Evolutionary conservation across 2,329 filamentous ascomycete species (phyloP).

Genomic region (Fonsecaea pedrosoi): DNA sequence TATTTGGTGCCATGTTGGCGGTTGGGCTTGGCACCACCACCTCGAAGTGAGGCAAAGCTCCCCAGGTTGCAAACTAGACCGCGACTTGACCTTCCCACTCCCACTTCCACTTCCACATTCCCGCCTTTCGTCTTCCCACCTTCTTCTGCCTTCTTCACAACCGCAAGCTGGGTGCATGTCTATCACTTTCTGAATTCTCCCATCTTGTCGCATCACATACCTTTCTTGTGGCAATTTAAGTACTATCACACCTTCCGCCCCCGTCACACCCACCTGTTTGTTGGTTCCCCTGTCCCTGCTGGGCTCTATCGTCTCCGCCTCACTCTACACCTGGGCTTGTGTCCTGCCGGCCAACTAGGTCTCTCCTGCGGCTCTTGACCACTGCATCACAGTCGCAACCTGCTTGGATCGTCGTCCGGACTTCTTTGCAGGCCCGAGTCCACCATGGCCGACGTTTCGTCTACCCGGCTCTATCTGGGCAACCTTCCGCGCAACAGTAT

Average conservation of each 20-base stretch:
- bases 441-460: constrained; percentile 82
- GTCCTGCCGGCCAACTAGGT: constrained; percentile 1
- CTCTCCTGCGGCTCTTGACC: constrained; percentile 9
- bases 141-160: neutral
- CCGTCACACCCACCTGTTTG: neutral
- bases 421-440: constrained; percentile 7
- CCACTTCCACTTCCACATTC: neutral
- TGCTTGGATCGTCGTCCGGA: constrained; percentile 18
- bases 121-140: neutral
- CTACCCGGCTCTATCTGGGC: constrained; percentile 94
- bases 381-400: constrained; percentile 5
- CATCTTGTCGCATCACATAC: neutral
- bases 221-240: neutral
- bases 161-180: neutral
- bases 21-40: constrained; percentile 4
- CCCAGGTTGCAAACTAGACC: neutral
- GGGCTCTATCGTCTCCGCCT: constrained; percentile 2
- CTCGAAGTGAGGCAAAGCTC: constrained; percentile 7
- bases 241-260: neutral
- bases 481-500: constrained; percentile 96
- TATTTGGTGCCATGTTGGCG: neutral
- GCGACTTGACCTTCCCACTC: neutral
- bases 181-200: constrained; percentile 2
- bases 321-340: neutral
- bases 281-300: constrained; percentile 13